A percentile compares a stretch with the other conserved stretches of the same genome.
These are phyloP conservation scores for Ganoderma sinense DNA, from an alignment of 1,284 basidiomycete species.

Conservation along the genomic window DNA sequence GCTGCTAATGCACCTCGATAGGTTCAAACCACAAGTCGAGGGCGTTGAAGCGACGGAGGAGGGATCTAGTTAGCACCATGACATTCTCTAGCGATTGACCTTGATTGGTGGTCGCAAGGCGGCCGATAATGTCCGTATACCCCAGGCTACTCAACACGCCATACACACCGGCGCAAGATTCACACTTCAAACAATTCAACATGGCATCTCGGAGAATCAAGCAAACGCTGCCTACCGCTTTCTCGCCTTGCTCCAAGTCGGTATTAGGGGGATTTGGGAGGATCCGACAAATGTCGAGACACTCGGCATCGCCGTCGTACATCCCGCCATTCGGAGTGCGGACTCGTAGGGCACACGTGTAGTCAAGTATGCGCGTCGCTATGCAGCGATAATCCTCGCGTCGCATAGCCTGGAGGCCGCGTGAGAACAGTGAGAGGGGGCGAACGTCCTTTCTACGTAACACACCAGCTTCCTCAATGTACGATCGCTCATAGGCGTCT, in stretches of 20 bases:
- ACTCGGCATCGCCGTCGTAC: neutral
- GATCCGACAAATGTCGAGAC: neutral
- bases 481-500: neutral
- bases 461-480: slow-evolving; percentile 1
- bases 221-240: neutral
- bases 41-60: neutral
- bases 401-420: neutral
- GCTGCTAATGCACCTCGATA: neutral
- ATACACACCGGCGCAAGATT: neutral
- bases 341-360: neutral
- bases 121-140: neutral
- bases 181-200: neutral
- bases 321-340: neutral
- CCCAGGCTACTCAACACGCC: neutral
- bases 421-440: neutral
- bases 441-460: neutral
- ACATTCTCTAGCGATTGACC: neutral
- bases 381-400: neutral
- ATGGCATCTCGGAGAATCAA: neutral
- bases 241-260: neutral
- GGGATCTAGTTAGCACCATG: neutral
- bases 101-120: neutral
- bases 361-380: neutral
- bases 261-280: neutral
- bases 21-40: neutral